A percentile compares a stretch with the other conserved stretches of the same genome.
These are phyloP conservation scores for Tulasnella sp. DNA, from an alignment of 768 basidiomycete species.

Conservation along the genomic window DNA sequence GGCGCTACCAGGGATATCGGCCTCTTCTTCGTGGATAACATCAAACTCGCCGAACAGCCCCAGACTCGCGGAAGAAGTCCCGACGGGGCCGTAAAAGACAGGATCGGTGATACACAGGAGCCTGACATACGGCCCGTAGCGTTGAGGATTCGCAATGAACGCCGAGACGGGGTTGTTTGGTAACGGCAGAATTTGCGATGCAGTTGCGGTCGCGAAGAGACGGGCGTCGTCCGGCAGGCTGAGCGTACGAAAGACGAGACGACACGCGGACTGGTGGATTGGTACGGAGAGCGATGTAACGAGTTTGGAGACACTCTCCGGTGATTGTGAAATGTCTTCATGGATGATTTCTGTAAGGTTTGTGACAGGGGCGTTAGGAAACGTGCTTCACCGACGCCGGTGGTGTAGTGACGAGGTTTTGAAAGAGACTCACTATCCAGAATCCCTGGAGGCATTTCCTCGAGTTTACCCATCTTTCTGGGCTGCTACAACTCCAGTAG, in stretches of 20 bases:
- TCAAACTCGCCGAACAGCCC: conserved; percentile 14
- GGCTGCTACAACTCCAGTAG: too few relatives aligned
- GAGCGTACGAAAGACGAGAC: too few relatives aligned
- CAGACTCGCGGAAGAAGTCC: background rate
- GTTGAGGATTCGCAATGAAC: conserved; percentile 26
- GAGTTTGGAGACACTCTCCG: background rate
- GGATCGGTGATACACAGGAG: conserved; percentile 24
- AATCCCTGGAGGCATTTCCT: conserved; percentile 8
- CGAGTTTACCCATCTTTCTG: background rate
- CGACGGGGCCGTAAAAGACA: conserved; percentile 5
- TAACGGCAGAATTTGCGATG: background rate
- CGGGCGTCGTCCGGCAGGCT: conserved; percentile 27
- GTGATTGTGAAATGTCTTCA: background rate
- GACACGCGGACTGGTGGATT: conserved; percentile 26
- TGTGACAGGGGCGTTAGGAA: background rate
- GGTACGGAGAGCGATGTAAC: background rate
- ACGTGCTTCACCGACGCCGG: background rate
- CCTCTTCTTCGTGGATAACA: conserved; percentile 8
- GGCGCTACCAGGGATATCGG: background rate
- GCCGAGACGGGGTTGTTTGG: conserved; percentile 20
- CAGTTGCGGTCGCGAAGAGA: conserved; percentile 15
- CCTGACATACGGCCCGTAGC: conserved; percentile 27
- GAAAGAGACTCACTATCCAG: conserved; percentile 5
- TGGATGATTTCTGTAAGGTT: background rate
- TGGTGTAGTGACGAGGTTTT: background rate